These are phyloP conservation scores for Arxiozyma bovina DNA, from an alignment of 1,139 yeast species.

Conservation along the genomic window DNA sequence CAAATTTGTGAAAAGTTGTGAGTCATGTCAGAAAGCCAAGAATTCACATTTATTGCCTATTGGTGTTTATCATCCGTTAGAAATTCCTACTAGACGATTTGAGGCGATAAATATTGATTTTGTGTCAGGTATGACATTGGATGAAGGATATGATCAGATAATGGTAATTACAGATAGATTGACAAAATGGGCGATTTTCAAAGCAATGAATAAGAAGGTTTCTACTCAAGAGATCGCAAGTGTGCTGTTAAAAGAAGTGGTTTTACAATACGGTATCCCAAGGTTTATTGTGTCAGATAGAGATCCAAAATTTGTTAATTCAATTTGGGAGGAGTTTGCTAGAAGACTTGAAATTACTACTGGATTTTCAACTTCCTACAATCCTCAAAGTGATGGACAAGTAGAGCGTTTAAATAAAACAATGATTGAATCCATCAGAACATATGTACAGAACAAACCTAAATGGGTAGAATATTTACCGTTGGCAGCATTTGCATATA, in stretches of 20 bases:
- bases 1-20: background rate
- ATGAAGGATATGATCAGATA: background rate
- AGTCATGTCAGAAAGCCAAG: background rate
- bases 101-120: conserved; percentile 1
- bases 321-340: background rate
- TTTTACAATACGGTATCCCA: conserved; percentile 1
- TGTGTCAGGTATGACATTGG: background rate
- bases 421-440: background rate
- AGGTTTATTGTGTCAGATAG: background rate
- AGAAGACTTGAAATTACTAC: background rate
- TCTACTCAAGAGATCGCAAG: background rate
- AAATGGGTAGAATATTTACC: conserved; percentile 7
- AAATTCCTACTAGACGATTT: background rate
- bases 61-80: background rate
- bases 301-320: background rate
- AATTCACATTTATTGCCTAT: background rate
- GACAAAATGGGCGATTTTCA: background rate
- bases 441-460: conserved; percentile 14
- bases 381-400: conserved; percentile 2
- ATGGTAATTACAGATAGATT: background rate
- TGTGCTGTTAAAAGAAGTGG: background rate
- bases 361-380: background rate
- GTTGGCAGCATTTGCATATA: background rate
- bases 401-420: background rate
- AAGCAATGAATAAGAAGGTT: background rate